Percentiles rank a stretch among this genome's conserved stretches.
phyloP scores from a whole-genome alignment of 2,329 filamentous ascomycete species.

The Chaetomiaceae sp. region DNA sequence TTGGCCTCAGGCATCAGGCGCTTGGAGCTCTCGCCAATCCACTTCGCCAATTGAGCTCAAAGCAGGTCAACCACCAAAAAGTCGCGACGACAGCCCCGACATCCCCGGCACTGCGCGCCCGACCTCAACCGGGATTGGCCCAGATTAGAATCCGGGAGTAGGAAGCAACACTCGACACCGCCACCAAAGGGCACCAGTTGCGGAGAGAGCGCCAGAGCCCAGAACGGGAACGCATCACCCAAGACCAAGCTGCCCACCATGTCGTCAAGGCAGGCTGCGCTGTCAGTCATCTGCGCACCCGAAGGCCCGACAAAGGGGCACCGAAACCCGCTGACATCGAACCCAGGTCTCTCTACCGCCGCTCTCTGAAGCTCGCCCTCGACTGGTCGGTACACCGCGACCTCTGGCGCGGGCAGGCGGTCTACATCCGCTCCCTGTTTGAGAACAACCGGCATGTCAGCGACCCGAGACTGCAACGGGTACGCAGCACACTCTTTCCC shows the following conservation, averaged over 20 bases:
- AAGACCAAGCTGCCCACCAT: constrained; percentile 18
- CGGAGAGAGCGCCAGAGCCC: neutral
- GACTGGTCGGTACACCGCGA: constrained; percentile 94
- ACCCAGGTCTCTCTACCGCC: constrained; percentile 73
- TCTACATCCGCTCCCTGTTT: constrained; percentile 93
- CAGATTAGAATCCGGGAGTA: neutral
- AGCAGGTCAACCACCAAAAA: constrained; percentile 8
- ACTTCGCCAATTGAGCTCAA: constrained; percentile 21
- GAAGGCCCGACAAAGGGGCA: neutral
- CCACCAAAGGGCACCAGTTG: neutral
- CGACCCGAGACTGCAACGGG: constrained; percentile 81
- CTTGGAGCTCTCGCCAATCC: constrained; percentile 22
- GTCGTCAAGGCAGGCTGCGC: constrained; percentile 25
- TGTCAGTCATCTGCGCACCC: constrained; percentile 19
- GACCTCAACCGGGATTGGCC: neutral
- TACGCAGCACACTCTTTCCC: constrained; percentile 38
- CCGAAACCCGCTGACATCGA: constrained; percentile 13
- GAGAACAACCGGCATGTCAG: constrained; percentile 84
- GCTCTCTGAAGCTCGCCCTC: constrained; percentile 85
- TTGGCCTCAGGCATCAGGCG: constrained; percentile 22
- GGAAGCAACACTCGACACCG: constrained; percentile 1
- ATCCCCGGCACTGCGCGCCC: neutral
- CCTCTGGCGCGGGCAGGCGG: constrained; percentile 89
- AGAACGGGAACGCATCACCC: neutral
- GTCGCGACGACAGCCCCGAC: constrained; percentile 7